These are phyloP conservation scores for Cubamyces lactineus DNA, from an alignment of 768 basidiomycete genomes.

Conservation along the genomic window DNA sequence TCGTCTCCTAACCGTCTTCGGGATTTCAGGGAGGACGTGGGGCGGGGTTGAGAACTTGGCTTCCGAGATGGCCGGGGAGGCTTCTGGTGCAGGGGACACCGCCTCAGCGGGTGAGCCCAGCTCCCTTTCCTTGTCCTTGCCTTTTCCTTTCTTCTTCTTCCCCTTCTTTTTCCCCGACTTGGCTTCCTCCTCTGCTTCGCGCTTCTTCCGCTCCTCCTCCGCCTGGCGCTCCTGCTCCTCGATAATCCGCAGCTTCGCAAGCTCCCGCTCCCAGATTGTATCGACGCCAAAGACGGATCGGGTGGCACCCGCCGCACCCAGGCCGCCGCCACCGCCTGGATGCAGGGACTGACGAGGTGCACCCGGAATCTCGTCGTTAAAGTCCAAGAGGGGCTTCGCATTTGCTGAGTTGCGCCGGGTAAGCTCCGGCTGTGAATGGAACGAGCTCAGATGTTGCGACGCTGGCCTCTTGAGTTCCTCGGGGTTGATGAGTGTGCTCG, in stretches of 20 bases:
- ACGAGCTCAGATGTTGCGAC: conserved; percentile 49
- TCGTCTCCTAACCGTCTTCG: conserved; percentile 36
- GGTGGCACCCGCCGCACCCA: conserved; percentile 38
- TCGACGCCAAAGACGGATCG: conserved; percentile 94
- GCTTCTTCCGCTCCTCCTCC: conserved; percentile 51
- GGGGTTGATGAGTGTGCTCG: conserved; percentile 78
- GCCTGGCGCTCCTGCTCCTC: conserved; percentile 68
- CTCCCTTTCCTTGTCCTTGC: conserved; percentile 44
- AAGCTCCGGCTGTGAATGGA: conserved; percentile 45
- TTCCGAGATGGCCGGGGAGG: conserved; percentile 10
- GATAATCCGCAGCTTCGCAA: conserved; percentile 77
- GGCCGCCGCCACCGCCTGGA: conserved; percentile 30
- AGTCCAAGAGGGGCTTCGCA: conserved; percentile 67
- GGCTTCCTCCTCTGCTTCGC: conserved; percentile 50
- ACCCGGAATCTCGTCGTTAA: conserved; percentile 53
- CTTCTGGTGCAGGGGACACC: conserved; percentile 9
- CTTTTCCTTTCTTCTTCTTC: conserved; percentile 49
- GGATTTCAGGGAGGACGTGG: conserved; percentile 41
- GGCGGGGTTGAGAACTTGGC: conserved; percentile 16
- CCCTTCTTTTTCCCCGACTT: conserved; percentile 43
- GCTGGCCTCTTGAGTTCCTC: conserved; percentile 56
- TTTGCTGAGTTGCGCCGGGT: conserved; percentile 53
- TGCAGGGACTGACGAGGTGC: conserved; percentile 37
- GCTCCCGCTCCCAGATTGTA: conserved; percentile 89
- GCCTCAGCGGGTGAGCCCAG: conserved; percentile 12